These are phyloP conservation scores for Geoglossum cookeanum DNA, from an alignment of 2,329 filamentous ascomycete genomes.

Conservation along the genomic window DNA sequence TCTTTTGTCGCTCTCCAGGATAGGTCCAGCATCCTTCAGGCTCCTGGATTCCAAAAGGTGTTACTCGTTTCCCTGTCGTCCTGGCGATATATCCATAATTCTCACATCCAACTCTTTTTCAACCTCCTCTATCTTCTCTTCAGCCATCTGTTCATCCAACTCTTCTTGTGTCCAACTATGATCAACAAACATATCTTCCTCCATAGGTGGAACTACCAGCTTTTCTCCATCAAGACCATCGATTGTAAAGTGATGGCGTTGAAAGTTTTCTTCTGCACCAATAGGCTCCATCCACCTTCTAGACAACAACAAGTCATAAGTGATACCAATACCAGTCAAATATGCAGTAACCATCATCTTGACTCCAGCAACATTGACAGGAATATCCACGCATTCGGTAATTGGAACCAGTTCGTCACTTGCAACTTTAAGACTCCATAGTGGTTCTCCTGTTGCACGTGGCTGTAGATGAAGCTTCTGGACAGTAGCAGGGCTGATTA, in stretches of 20 bases:
- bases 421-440: neutral
- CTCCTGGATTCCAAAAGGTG: neutral
- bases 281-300: neutral
- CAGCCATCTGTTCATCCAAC: neutral
- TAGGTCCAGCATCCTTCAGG: neutral
- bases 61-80: neutral
- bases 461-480: neutral
- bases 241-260: neutral
- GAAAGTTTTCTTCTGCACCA: neutral
- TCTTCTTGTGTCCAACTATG: neutral
- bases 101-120: neutral
- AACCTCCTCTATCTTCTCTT: neutral
- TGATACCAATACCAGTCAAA: neutral
- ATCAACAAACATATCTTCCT: neutral
- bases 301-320: neutral
- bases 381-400: neutral
- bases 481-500: neutral
- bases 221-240: neutral
- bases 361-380: neutral
- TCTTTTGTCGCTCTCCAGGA: neutral
- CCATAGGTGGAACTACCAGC: neutral
- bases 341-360: neutral
- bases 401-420: neutral
- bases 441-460: neutral
- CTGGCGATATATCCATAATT: neutral